Evolutionary conservation across 2,329 filamentous ascomycete genomes (phyloP), one percentile per base, ranked within the genome.

Genomic region (Onygenales sp.): DNA sequence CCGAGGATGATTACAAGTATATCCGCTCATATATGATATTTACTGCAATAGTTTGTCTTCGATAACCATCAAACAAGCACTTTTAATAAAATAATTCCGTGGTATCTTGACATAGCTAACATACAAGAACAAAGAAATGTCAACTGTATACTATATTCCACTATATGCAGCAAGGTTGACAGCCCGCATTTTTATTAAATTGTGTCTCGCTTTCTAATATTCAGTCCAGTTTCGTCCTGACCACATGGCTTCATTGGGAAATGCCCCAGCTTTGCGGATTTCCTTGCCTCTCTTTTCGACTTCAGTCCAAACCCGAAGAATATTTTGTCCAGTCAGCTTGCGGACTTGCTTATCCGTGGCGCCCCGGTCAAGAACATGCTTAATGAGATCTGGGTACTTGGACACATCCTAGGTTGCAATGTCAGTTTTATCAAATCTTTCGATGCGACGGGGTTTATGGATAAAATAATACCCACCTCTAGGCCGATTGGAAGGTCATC

Each of bases 261-360:
- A 57, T 11, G 50, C 49, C 0, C 61, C 59, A 7, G 50, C 21
- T 27, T 27, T 27, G 21, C 59, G 57, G 42, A 61, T 58, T 9
- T 50, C 39, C 11, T 54, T 47, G 2, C 54, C 54, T 9, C 56
- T 48, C 9, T 52, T 50, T 51, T 63, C 61, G 3, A 58, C 56
- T 8, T 59, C 57, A 14, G 52, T 49, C 61, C 60, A 62, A 21
- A 58, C 61, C 10, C 61, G 59, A 7, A 72, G 55, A 35, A 72
- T 68, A 39, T 74, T 74, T 43, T 67, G 65, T 1, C 71, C 70
- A 2, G 63, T 63, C 2, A 72, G 62, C 54, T 68, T 68, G 2
- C 62, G 61, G 2, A 70, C 58, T 58, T 73, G 68, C 21, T 69
- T 65, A 46, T 72, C 68, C 0, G 69, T 70, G 0, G 68, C 70